Base-by-base conservation (phyloP, 2,329 filamentous ascomycete species). In the Polytolypa hystricis region DNA sequence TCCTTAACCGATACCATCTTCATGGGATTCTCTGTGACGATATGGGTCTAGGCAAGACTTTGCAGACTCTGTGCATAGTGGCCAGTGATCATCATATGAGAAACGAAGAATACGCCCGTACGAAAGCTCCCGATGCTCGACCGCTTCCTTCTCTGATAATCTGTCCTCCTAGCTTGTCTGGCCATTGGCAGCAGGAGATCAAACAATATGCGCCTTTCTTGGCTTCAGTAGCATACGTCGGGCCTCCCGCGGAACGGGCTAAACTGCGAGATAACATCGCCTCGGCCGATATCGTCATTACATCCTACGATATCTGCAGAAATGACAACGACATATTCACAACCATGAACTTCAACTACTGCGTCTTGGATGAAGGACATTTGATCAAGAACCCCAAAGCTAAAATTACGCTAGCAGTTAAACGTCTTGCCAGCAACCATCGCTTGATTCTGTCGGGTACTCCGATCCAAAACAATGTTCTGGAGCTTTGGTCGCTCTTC, bases 21-120 rank as follows among this genome's bases (percentile, higher is more conserved):
- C 93, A 98, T 50, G 91, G 91, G 33, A 95, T 98, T 59, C 83
- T 98, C 41, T 98, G 91, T 56, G 91, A 98, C 53, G 91, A 98
- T 58, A 98, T 98, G 91, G 91, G 91, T 53, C 81, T 98, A 18
- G 91, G 91, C 33, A 98, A 98, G 66, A 98, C 91, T 1, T 66
- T 98, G 8, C 91, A 98, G 58, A 98, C 93, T 0, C 75, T 98
- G 15, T 98, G 91, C 60, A 98, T 98, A 52, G 87, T 98, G 29
- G 89, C 91, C 7, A 96, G 87, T 61, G 91, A 98, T 56, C 91
- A 98, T 55, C 89, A 98, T 57, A 71, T 93, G 54, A 79, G 91
- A 42, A 85, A 84, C 0, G 84, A 95, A 53, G 86, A 96, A 54
- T 96, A 81, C 56, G 78, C 78, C 18, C 85, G 81, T 60, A 93